Evolutionary conservation across 805 yeast genomes (phyloP).

Genomic region (Candida pini): DNA sequence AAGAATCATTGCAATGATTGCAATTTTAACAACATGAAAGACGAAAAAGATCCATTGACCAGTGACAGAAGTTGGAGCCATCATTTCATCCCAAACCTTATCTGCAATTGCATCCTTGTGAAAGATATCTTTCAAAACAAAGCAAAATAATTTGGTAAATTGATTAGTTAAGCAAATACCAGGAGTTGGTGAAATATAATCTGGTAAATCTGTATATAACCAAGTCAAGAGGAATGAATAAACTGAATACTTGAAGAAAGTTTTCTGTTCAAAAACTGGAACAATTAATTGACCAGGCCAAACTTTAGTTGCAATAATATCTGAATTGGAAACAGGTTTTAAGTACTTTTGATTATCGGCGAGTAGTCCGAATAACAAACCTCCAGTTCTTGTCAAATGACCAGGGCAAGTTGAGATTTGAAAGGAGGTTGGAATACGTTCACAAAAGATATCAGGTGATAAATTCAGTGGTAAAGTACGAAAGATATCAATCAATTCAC

Average conservation of each 20-base stretch:
- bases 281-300: slow-evolving; percentile 90
- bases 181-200: slow-evolving; percentile 84
- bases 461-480: slow-evolving; percentile 63
- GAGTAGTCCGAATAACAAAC: slow-evolving; percentile 59
- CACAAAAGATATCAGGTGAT: slow-evolving; percentile 74
- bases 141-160: slow-evolving; percentile 29
- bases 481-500: slow-evolving; percentile 57
- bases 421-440: slow-evolving; percentile 59
- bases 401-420: slow-evolving; percentile 67
- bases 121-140: slow-evolving; percentile 26
- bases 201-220: slow-evolving; percentile 94
- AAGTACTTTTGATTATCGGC: slow-evolving; percentile 46
- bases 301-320: slow-evolving; percentile 50
- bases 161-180: slow-evolving; percentile 75
- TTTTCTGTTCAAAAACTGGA: slow-evolving; percentile 60
- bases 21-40: slow-evolving; percentile 63
- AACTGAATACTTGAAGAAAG: slow-evolving; percentile 35
- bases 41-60: slow-evolving; percentile 66
- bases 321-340: slow-evolving; percentile 41
- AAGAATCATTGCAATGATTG: slow-evolving; percentile 49
- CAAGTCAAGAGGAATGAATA: slow-evolving; percentile 47
- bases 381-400: slow-evolving; percentile 76
- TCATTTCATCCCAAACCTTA: slow-evolving; percentile 44
- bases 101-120: slow-evolving; percentile 39
- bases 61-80: slow-evolving; percentile 31